Evolutionary conservation across 495 filamentous ascomycete genomes (phyloP), one percentile per base, ranked within the genome.

Genomic region (Neurospora sp.): DNA sequence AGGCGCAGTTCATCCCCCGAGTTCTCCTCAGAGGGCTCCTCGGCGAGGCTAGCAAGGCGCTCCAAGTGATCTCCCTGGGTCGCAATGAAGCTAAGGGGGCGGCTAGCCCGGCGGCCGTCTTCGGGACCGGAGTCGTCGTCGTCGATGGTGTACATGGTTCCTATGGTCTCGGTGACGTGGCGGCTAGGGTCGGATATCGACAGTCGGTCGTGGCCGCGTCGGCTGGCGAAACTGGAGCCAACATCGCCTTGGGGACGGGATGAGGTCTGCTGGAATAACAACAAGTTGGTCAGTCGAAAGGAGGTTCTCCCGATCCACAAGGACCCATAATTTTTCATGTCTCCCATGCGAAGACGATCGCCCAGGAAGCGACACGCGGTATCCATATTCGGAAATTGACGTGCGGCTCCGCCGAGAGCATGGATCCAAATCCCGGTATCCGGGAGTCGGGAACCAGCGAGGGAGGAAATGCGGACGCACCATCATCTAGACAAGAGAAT

Each of bases 121-220:
- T 82, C 81, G 59, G 82, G 78, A 27, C 78, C 82, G 35, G 82
- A 78, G 72, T 83, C 81, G 70, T 83, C 84, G 71, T 83, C 84
- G 78, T 93, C 90, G 80, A 92, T 62, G 27, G 27, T 93, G 83
- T 99, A 99, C 90, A 98, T 91, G 79, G 96, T 93, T 44, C 94
- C 94, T 79, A 99, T 98, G 66, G 94, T 93, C 79, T 99, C 96
- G 44, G 96, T 99, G 80, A 98, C 95, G 89, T 99, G 96, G 85
- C 98, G 95, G 82, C 89, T 93, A 37, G 86, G 83, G 78, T 89
- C 87, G 72, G 86, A 88, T 76, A 89, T 88, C 72, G 87, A 89
- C 46, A 88, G 85, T 78, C 87, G 85, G 76, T 75, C 84, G 81
- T 89, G 87, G 73, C 87, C 86, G 73, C 86, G 84, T 79, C 86